Evolutionary conservation across 2,329 filamentous ascomycete genomes (phyloP).

Genomic region (Hypocrella siamensis): DNA sequence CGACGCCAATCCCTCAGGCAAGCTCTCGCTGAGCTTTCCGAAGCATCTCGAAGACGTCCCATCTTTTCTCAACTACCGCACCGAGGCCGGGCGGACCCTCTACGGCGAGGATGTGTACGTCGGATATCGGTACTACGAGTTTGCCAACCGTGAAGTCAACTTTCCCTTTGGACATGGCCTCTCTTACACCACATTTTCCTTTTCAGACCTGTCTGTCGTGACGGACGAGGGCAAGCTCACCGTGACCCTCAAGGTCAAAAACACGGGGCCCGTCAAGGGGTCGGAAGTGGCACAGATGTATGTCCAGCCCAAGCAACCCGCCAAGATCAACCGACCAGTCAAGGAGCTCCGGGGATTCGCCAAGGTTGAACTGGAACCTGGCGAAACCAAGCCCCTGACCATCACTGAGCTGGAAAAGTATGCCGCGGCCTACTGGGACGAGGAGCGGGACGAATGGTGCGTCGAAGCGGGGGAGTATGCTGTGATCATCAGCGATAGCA

Average conservation of each 20-base stretch:
- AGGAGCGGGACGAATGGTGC: slow-evolving; percentile 48
- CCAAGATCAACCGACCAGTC: slow-evolving; percentile 36
- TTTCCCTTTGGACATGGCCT: slow-evolving; percentile 73
- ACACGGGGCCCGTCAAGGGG: slow-evolving; percentile 39
- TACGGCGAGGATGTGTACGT: slow-evolving; percentile 74
- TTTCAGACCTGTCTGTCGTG: slow-evolving; percentile 30
- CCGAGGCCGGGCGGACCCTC: slow-evolving; percentile 53
- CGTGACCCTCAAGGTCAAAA: slow-evolving; percentile 38
- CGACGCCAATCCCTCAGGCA: slow-evolving; percentile 57
- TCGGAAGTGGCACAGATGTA: slow-evolving; percentile 45
- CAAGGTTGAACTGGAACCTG: slow-evolving; percentile 47
- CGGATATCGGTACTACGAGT: slow-evolving; percentile 70
- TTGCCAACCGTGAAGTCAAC: slow-evolving; percentile 43
- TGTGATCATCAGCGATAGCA: slow-evolving; percentile 45
- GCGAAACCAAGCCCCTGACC: slow-evolving; percentile 39
- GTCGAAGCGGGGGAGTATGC: slow-evolving; percentile 50
- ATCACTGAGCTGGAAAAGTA: slow-evolving; percentile 47
- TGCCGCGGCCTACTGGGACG: slow-evolving; percentile 55
- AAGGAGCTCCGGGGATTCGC: slow-evolving; percentile 52
- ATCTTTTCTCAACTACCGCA: slow-evolving; percentile 57
- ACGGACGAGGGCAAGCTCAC: slow-evolving; percentile 25
- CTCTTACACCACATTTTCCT: slow-evolving; percentile 56
- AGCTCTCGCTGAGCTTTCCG: slow-evolving; percentile 62
- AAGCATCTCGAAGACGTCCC: slow-evolving; percentile 53
- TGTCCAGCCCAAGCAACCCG: slow-evolving; percentile 32